Evolutionary conservation across 768 basidiomycete genomes (phyloP), one percentile per base, ranked within the genome.

Genomic region (Mycena olivaceomarginata): DNA sequence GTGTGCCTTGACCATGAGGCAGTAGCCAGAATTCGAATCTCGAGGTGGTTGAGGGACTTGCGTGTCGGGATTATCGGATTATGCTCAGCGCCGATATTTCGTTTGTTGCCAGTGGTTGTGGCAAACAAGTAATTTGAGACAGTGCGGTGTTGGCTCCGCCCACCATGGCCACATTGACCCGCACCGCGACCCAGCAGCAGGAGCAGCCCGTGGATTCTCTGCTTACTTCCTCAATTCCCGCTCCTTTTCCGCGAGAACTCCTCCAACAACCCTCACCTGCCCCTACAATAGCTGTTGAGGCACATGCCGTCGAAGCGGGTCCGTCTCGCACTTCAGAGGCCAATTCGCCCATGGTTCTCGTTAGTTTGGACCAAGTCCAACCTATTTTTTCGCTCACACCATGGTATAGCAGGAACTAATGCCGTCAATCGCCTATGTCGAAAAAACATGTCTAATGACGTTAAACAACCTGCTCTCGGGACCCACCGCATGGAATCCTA

Each of bases 361-460:
- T 79, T 10, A 16, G 72, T 64, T 9, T 7, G 13, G 15, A 16
- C 31, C 46, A 0, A 16, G 16, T 41, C 22, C 6, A 12, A 41
- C 18, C n/a, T 2, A 0, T n/a, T 11, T 13, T 48, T 20, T 18
- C 18, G n/a, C 15, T 56, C 67, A 66, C 57, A 64, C 3, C 9
- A 41, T 16, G 5, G 48, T 79, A 51, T 81, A 94, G 91, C 89
- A 88, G 76, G 92, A 94, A 78, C 85, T 95, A 46, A 86, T 93
- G 79, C 91, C 94, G 11, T 96, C 95, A n/a, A 93, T 97, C 78
- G 87, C 89, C 16, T 89, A 91, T 71, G 94, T 96, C 43, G 93
- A 95, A 80, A 90, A 89, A 74, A 94, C 94, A 20, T 96, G 94
- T 82, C 81, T 96, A 37, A 93, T 92, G 87, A 94, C 94, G 2